phyloP scores from a whole-genome alignment of 345 rosid genomes.

The Pistacia integerrima region DNA sequence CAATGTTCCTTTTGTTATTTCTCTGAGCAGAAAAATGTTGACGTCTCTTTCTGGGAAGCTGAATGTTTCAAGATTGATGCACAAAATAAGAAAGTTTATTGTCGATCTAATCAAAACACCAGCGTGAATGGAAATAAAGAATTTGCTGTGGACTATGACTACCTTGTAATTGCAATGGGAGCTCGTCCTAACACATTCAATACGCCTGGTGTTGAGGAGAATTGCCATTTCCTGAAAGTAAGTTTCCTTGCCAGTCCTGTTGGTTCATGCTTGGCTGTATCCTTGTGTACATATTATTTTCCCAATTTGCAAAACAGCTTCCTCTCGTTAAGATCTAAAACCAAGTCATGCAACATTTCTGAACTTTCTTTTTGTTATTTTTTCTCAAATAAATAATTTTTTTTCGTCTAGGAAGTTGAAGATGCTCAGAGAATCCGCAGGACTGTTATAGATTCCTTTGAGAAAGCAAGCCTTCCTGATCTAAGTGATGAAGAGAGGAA shows the following conservation, averaged over 20 bases:
- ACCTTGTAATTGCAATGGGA: constrained; percentile 93
- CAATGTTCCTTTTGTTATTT: background rate
- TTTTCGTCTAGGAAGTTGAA: constrained; percentile 77
- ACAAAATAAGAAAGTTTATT: constrained; percentile 71
- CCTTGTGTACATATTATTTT: background rate
- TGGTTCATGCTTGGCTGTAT: background rate
- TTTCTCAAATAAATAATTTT: constrained; percentile 12
- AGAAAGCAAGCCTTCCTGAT: constrained; percentile 88
- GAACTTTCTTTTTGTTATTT: background rate
- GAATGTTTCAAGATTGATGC: constrained; percentile 91
- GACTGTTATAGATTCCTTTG: constrained; percentile 81
- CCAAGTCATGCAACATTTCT: background rate
- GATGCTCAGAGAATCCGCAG: constrained; percentile 93
- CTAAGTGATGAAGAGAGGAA: constrained; percentile 84
- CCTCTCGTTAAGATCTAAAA: background rate
- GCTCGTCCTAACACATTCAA: constrained; percentile 93
- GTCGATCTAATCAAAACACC: constrained; percentile 53
- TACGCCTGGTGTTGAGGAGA: constrained; percentile 91
- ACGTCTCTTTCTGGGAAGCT: constrained; percentile 69
- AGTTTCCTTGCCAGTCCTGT: background rate
- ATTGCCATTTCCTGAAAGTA: constrained; percentile 95
- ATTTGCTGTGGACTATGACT: constrained; percentile 82
- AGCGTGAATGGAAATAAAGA: constrained; percentile 59
- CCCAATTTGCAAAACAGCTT: background rate
- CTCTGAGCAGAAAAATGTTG: constrained; percentile 53